Base-by-base conservation (phyloP, 1,139 yeast species). In the Zygosaccharomyces pseudobailii region DNA sequence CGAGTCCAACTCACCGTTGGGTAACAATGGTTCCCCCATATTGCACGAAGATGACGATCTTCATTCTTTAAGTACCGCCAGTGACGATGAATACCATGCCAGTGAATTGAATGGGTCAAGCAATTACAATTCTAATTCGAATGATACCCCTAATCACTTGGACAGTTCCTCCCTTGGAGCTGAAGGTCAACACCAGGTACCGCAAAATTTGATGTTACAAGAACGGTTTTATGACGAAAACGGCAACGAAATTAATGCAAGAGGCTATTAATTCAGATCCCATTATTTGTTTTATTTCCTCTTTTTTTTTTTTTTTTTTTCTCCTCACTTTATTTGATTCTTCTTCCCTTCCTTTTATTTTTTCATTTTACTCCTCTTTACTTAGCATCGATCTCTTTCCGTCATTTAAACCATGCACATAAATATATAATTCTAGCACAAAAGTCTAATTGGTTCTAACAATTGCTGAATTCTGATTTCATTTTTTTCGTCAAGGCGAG, bases 1-100 rank as follows among this genome's bases (percentile, higher is more conserved):
- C 47, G 65, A 61, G 24, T 57, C 63, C 21, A 57, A 53, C 30
- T 52, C 62, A 5, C 65, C 66, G 3, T 42, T 61, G 13, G 65
- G 65, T 5, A 54, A 50, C 17, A 49, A 55, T 13, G 49, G 58
- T 8, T 53, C 62, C 3, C 59, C 55, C 4, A 48, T 50, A 31
- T 45, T 50, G 28, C 51, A 47, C 13, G 52, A 48, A 9, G 50
- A 47, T 30, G 38, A 43, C 20, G 54, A 48, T 13, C 36, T 40
- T 6, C 53, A 42, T 21, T 36, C 47, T 6, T 32, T 36, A 23
- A 41, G 45, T 13, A 36, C 43, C 23, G 43, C 40, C n/a, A 42
- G 46, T 21, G 52, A 49, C 24, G 48, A 48, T 38, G 43, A 42
- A 9, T 38, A 38, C 23, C 41, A 38, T 7, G 41, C 34, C 32